A percentile compares a stretch with the other conserved stretches of the same genome.
phyloP scores from a whole-genome alignment of 345 rosid species.

The Excoecaria agallocha region DNA sequence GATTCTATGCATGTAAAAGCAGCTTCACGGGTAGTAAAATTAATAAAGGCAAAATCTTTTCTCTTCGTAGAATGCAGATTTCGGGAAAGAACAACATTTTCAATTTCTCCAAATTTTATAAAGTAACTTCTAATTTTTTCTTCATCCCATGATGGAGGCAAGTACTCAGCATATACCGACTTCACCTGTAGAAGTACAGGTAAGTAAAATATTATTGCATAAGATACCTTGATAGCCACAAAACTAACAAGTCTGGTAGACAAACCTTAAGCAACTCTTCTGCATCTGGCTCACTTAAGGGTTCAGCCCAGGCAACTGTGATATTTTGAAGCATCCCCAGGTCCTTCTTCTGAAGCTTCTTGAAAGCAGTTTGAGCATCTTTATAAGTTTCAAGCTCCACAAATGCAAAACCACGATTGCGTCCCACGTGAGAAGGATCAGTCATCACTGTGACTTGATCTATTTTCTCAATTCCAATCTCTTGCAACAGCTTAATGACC shows the following conservation, averaged over 20 bases:
- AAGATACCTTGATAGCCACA: neutral
- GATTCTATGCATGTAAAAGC: conserved; percentile 32
- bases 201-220: neutral
- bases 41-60: conserved; percentile 36
- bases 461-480: conserved; percentile 30
- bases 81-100: conserved; percentile 29
- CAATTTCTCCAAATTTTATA: conserved; percentile 37
- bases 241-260: neutral
- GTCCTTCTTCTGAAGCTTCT: conserved; percentile 28
- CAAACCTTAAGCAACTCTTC: conserved; percentile 35
- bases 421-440: conserved; percentile 25
- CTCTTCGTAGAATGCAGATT: conserved; percentile 34
- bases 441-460: conserved; percentile 32
- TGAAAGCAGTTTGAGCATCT: conserved; percentile 35
- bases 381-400: conserved; percentile 31
- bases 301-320: conserved; percentile 38
- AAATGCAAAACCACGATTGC: conserved; percentile 37
- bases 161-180: conserved; percentile 33
- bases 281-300: conserved; percentile 34
- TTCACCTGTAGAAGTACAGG: conserved; percentile 25
- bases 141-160: conserved; percentile 37
- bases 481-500: conserved; percentile 28
- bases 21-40: conserved; percentile 26
- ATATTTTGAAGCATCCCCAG: conserved; percentile 23
- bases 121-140: conserved; percentile 26